A percentile compares a stretch with the other conserved stretches of the same genome.
phyloP scores from a whole-genome alignment of 2,329 filamentous ascomycete species.

The Metarhizium album region DNA sequence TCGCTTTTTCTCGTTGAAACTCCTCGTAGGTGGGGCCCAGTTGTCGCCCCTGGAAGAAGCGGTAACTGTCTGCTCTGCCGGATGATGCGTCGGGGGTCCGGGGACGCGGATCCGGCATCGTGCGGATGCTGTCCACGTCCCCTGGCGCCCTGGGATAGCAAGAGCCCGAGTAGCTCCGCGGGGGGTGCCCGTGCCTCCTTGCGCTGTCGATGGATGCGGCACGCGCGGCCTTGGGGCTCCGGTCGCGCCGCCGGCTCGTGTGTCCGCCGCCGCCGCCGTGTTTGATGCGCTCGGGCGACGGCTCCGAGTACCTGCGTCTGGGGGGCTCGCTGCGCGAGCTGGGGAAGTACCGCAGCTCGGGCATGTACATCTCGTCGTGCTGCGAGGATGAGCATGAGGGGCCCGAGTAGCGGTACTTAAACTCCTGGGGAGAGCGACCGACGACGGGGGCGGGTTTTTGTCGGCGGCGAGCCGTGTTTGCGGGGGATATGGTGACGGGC shows the following conservation, averaged over 20 bases:
- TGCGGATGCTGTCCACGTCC: background rate
- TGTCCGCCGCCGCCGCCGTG: background rate
- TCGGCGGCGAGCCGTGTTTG: background rate
- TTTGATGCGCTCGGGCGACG: background rate
- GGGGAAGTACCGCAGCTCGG: background rate
- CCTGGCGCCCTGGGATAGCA: constrained; percentile 5
- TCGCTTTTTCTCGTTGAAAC: constrained; percentile 6
- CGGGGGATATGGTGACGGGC: background rate
- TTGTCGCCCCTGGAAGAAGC: constrained; percentile 16
- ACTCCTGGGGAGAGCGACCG: background rate
- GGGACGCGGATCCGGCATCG: background rate
- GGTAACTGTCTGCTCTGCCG: constrained; percentile 17
- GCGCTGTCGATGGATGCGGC: background rate
- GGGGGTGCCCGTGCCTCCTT: background rate
- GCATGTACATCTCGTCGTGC: background rate
- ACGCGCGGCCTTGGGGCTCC: constrained; percentile 2
- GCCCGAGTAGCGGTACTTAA: background rate
- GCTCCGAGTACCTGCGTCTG: background rate
- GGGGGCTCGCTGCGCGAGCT: background rate
- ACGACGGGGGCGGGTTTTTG: background rate
- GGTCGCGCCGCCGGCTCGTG: background rate
- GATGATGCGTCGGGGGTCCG: constrained; percentile 6
- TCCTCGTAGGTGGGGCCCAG: constrained; percentile 15
- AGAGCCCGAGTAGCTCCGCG: background rate
- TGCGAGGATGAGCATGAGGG: background rate